Evolutionary conservation across 257 asterid species (phyloP).

Genomic region (Solanum infundibuliforme): DNA sequence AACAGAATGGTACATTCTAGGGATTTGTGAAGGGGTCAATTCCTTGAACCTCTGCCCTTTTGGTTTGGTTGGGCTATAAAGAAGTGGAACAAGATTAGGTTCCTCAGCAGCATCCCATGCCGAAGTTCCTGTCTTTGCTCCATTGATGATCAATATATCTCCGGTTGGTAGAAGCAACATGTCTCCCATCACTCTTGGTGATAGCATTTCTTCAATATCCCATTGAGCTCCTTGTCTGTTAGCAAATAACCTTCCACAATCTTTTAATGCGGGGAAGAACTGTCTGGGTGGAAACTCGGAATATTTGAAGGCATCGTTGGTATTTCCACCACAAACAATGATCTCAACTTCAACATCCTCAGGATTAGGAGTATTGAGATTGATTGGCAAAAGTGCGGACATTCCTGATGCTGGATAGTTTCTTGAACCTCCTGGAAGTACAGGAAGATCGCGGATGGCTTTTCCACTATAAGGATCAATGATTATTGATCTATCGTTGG

Average conservation of each 20-base stretch:
- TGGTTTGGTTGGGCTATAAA: slow-evolving; percentile 37
- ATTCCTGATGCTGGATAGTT: slow-evolving; percentile 75
- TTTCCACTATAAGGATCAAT: slow-evolving; percentile 53
- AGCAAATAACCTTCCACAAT: slow-evolving; percentile 50
- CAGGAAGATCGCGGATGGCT: slow-evolving; percentile 41
- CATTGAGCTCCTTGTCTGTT: slow-evolving; percentile 22
- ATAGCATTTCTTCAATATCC: slow-evolving; percentile 73
- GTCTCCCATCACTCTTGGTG: slow-evolving; percentile 76
- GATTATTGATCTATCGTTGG: slow-evolving; percentile 56
- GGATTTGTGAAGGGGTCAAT: slow-evolving; percentile 31
- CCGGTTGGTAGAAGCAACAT: slow-evolving; percentile 65
- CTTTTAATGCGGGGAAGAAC: slow-evolving; percentile 43
- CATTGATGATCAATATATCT: slow-evolving; percentile 46
- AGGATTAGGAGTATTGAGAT: slow-evolving; percentile 15
- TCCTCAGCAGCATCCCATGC: slow-evolving; percentile 67
- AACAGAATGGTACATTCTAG: slow-evolving; percentile 79
- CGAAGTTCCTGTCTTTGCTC: slow-evolving; percentile 64
- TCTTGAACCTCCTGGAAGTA: slow-evolving; percentile 51
- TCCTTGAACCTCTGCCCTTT: slow-evolving; percentile 41
- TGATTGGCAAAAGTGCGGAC: slow-evolving; percentile 70
- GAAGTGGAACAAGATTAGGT: slow-evolving; percentile 50
- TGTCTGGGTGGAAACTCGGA: slow-evolving; percentile 32
- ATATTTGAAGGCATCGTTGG: slow-evolving; percentile 31
- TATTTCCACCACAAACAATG: slow-evolving; percentile 70
- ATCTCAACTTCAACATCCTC: slow-evolving; percentile 22